Evolutionary conservation across 352 stramenopile species (phyloP), one percentile per base, ranked within the genome.

Genomic region (Globisporangium emineosum): DNA sequence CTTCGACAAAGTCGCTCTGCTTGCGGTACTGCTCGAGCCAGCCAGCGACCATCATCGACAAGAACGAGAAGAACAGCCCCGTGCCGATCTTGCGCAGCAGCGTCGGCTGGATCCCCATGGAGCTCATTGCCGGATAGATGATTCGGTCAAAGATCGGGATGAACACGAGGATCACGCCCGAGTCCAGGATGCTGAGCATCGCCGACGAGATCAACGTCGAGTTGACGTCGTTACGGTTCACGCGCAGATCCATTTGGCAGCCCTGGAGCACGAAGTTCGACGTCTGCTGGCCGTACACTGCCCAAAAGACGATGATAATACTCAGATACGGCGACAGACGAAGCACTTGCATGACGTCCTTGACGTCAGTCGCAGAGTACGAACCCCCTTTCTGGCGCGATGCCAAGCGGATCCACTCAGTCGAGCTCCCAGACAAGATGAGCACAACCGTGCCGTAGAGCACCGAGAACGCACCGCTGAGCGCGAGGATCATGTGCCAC

Each of bases 231-330:
- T 69, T 69, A 3, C 70, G 63, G 54, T 79, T 65, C 4, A 96
- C 55, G 5, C 87, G 86, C 40, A 97, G 68, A 51, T 97, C 89
- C 89, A 97, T 97, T 66, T 97, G 89, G 60, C 90, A 97, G 43
- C 88, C 90, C 66, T 95, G 88, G 2, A 94, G 70, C 42, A 91
- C 77, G 58, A 94, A 96, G 63, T 95, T 94, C 49, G 87, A 91
- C 51, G 69, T 81, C 75, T 91, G 88, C 70, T 95, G 86, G 21
- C 74, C 84, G 70, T 96, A 94, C 10, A 93, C 83, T 0, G 83
- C 81, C 83, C 86, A 94, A 64, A 96, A 96, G 29, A 92, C 78
- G 61, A 96, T 90, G 60, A 94, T 86, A 12, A 90, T 78, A 37
- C 84, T 88, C 59, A 96, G 66, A 54, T 91, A 96, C 50, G 88